Evolutionary conservation across 2,329 filamentous ascomycete species (phyloP).

Genomic region (Fusarium humuli): DNA sequence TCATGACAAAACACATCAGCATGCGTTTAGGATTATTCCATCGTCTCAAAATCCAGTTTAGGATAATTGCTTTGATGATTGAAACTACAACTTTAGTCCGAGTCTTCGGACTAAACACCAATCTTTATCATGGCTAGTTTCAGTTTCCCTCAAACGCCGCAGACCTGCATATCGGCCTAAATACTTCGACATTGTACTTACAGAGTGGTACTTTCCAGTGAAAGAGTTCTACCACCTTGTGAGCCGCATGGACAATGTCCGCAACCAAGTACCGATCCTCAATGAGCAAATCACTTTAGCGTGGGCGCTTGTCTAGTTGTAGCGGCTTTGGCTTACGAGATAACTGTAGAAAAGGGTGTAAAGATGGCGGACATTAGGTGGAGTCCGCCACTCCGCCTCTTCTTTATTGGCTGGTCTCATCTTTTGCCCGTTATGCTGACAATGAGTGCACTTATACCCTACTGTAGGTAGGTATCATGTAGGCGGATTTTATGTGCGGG

Average conservation of each 20-base stretch:
- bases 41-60: conserved; percentile 2
- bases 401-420: conserved; percentile 10
- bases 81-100: conserved; percentile 19
- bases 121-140: conserved; percentile 2
- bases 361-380: conserved; percentile 40
- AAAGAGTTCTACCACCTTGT: background rate
- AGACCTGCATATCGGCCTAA: conserved; percentile 11
- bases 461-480: conserved; percentile 10
- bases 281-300: conserved; percentile 22
- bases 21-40: conserved; percentile 15
- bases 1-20: background rate
- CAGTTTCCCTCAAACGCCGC: conserved; percentile 12
- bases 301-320: conserved; percentile 35
- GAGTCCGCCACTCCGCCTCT: conserved; percentile 40
- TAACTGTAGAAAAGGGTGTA: conserved; percentile 22
- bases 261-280: conserved; percentile 13
- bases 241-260: conserved; percentile 28
- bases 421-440: conserved; percentile 40
- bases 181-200: background rate
- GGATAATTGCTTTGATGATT: background rate
- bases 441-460: conserved; percentile 4
- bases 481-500: conserved; percentile 39
- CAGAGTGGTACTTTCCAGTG: background rate
- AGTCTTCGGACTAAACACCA: conserved; percentile 32
- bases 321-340: conserved; percentile 45